These are phyloP conservation scores for Pseudocercospora ulei DNA, from an alignment of 2,329 filamentous ascomycete species.

Conservation along the genomic window DNA sequence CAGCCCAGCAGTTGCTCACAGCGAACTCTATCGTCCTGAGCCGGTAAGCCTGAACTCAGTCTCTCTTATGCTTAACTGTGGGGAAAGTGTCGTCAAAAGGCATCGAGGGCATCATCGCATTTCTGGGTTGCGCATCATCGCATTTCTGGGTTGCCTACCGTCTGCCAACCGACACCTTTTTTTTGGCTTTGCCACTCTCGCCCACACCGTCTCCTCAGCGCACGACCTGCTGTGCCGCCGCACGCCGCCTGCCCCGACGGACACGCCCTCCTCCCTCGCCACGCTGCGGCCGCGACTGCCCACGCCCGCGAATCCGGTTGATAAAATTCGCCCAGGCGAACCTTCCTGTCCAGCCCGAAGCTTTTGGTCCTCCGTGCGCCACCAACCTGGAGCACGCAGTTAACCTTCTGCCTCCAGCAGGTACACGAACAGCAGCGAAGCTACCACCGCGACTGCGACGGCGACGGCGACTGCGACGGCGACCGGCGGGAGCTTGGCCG, in stretches of 20 bases:
- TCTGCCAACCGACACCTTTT: neutral
- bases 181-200: too few species aligned
- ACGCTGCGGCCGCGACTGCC: slow-evolving; percentile 12
- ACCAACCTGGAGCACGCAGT: slow-evolving; percentile 25
- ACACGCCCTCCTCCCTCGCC: slow-evolving; percentile 9
- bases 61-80: slow-evolving; percentile 31
- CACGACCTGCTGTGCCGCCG: slow-evolving; percentile 5
- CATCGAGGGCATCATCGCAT: too few species aligned
- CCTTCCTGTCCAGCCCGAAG: slow-evolving; percentile 17
- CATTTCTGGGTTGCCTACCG: slow-evolving; percentile 2
- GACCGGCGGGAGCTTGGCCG: neutral
- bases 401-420: slow-evolving; percentile 23
- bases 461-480: neutral
- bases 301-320: slow-evolving; percentile 14
- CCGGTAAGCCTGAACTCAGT: slow-evolving; percentile 28
- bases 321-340: slow-evolving; percentile 20
- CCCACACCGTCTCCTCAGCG: too few species aligned
- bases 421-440: slow-evolving; percentile 22
- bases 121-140: too few species aligned
- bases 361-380: slow-evolving; percentile 23
- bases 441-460: slow-evolving; percentile 7
- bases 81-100: slow-evolving; percentile 14
- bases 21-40: slow-evolving; percentile 25
- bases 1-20: slow-evolving; percentile 24
- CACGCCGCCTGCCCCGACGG: slow-evolving; percentile 5